Evolutionary conservation across 176 grass and related monocot species (phyloP).

Genomic region (Tuctoria greenei): DNA sequence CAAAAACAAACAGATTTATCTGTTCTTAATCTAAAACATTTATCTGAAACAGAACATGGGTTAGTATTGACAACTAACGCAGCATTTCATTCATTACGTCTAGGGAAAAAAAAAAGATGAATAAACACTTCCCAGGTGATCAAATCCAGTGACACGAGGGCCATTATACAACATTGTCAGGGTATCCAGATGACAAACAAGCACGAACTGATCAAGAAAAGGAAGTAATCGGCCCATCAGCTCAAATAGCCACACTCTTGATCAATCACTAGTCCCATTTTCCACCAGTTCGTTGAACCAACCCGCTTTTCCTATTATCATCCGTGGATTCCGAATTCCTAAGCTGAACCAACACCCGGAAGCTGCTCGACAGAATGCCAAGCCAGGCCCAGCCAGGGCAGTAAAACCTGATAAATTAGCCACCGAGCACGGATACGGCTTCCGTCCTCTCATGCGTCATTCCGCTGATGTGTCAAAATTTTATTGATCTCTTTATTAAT

Average conservation of each 20-base stretch:
- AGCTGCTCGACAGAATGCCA: conserved; percentile 16
- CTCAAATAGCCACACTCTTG: not conserved
- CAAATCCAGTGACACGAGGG: not conserved
- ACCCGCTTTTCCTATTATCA: not conserved
- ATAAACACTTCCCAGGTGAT: not conserved
- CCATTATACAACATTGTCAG: not conserved
- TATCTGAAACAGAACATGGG: not conserved
- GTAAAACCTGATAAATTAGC: conserved; percentile 22
- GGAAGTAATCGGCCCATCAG: not conserved
- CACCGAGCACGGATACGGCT: too few species aligned
- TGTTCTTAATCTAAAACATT: not conserved
- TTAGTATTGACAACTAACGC: not conserved
- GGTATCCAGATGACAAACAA: not conserved
- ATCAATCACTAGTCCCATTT: not conserved
- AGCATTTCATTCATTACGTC: conserved; percentile 6
- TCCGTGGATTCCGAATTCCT: not conserved
- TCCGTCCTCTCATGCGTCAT: too few species aligned
- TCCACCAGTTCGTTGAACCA: not conserved
- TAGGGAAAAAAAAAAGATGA: not conserved
- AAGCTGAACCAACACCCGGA: not conserved
- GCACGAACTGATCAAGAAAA: not conserved
- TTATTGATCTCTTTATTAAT: too few species aligned
- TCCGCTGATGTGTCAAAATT: too few species aligned
- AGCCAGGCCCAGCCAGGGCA: not conserved
- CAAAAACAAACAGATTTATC: not conserved